Conservation (phyloP, 371 early-diverging fungal species). For the Mortierella sp. region DNA sequence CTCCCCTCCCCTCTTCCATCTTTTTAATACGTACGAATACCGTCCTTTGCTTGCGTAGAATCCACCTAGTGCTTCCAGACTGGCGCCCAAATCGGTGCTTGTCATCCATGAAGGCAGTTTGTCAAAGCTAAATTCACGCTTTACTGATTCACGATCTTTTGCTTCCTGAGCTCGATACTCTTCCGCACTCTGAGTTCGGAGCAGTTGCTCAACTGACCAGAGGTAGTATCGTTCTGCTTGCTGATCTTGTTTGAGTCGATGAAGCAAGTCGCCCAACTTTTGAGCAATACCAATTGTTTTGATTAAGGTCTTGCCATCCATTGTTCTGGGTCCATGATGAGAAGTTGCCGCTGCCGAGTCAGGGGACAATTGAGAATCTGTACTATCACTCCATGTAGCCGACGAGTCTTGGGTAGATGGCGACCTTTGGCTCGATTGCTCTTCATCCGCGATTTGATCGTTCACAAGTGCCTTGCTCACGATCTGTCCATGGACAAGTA, state of each 20-base stretch:
- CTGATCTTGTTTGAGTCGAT: constrained; percentile 57
- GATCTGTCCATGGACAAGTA: constrained; percentile 46
- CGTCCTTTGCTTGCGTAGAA: constrained; percentile 66
- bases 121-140: constrained; percentile 61
- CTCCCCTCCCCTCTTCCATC: too few species aligned
- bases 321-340: constrained; percentile 7
- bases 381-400: too few species aligned
- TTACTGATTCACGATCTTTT: constrained; percentile 31
- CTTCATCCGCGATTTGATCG: not conserved
- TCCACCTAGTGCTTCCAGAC: constrained; percentile 66
- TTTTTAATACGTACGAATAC: constrained; percentile 55
- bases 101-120: constrained; percentile 72
- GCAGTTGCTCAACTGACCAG: constrained; percentile 70
- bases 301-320: constrained; percentile 57
- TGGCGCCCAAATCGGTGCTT: constrained; percentile 64
- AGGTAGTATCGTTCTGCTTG: constrained; percentile 71
- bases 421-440: not conserved
- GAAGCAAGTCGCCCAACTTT: constrained; percentile 68
- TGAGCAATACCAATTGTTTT: constrained; percentile 68
- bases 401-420: too few species aligned
- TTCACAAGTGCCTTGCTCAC: constrained; percentile 9
- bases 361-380: too few species aligned
- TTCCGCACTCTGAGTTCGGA: constrained; percentile 15
- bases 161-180: constrained; percentile 22
- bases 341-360: not conserved